These are phyloP conservation scores for Penicillium pulvis DNA, from an alignment of 495 filamentous ascomycete genomes.

Conservation along the genomic window DNA sequence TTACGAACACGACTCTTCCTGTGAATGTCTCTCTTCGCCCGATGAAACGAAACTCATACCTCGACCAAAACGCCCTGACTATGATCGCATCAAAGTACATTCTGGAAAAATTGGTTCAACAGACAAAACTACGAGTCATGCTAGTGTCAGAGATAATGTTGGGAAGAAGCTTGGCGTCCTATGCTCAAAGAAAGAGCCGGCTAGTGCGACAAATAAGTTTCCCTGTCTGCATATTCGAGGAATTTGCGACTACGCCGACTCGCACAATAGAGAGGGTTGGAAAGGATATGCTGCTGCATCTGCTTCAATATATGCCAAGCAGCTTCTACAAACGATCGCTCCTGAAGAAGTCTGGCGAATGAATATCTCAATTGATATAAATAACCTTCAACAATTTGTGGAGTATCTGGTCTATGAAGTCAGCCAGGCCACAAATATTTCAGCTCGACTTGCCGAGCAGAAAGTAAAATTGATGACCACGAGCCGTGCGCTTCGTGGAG, in stretches of 20 bases:
- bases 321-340: neutral
- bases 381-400: neutral
- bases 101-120: neutral
- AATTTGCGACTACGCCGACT: constrained; percentile 1
- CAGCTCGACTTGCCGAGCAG: neutral
- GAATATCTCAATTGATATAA: constrained; percentile 2
- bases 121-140: neutral
- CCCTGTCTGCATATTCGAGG: constrained; percentile 5
- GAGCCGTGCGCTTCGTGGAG: neutral
- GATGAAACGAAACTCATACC: neutral
- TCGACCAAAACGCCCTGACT: neutral
- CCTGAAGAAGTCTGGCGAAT: constrained; percentile 1
- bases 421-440: constrained; percentile 1
- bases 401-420: neutral
- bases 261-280: neutral
- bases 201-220: neutral
- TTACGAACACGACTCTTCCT: neutral
- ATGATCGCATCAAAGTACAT: constrained; percentile 4
- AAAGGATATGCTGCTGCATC: constrained; percentile 2
- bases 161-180: neutral
- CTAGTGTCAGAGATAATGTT: neutral
- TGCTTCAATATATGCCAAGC: constrained; percentile 1
- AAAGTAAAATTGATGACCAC: neutral
- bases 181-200: neutral
- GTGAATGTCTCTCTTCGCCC: neutral